These are phyloP conservation scores for Parsonsia alboflavescens DNA, from an alignment of 257 asterid species.

Conservation along the genomic window DNA sequence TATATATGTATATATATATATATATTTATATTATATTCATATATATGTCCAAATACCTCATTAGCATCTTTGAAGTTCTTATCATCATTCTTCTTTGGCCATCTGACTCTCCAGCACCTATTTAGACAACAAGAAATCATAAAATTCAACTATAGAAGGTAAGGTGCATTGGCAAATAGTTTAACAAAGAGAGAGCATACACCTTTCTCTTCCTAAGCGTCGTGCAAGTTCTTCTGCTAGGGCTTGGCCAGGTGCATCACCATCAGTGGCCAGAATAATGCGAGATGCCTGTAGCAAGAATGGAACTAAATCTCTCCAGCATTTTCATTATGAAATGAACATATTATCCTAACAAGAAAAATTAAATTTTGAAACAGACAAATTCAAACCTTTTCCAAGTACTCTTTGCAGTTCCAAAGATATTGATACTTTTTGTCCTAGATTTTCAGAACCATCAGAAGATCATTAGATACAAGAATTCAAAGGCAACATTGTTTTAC, in stretches of 20 bases:
- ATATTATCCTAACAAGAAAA: conserved; percentile 10
- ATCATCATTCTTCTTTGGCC: conserved; percentile 74
- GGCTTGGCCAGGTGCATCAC: conserved; percentile 91
- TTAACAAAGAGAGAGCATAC: conserved; percentile 12
- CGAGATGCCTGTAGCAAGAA: conserved; percentile 70
- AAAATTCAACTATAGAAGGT: not conserved
- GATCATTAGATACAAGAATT: conserved; percentile 37
- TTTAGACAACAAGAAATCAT: conserved; percentile 21
- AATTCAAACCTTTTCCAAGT: conserved; percentile 56
- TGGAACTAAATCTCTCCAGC: conserved; percentile 13
- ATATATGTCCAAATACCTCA: conserved; percentile 51
- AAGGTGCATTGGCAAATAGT: not conserved
- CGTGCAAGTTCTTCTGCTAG: conserved; percentile 98
- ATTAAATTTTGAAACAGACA: not conserved
- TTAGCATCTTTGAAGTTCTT: conserved; percentile 86
- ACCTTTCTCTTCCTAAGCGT: conserved; percentile 97
- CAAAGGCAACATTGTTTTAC: not conserved
- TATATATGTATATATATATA: too few species aligned
- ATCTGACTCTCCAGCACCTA: conserved; percentile 97
- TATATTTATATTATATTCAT: not conserved
- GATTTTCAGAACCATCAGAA: conserved; percentile 47
- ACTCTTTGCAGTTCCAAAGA: conserved; percentile 95
- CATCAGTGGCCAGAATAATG: conserved; percentile 95
- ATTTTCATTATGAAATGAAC: not conserved
- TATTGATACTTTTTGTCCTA: conserved; percentile 89